These are phyloP conservation scores for Tanacetum coccineum DNA, from an alignment of 129 eudicot genomes.

Conservation along the genomic window DNA sequence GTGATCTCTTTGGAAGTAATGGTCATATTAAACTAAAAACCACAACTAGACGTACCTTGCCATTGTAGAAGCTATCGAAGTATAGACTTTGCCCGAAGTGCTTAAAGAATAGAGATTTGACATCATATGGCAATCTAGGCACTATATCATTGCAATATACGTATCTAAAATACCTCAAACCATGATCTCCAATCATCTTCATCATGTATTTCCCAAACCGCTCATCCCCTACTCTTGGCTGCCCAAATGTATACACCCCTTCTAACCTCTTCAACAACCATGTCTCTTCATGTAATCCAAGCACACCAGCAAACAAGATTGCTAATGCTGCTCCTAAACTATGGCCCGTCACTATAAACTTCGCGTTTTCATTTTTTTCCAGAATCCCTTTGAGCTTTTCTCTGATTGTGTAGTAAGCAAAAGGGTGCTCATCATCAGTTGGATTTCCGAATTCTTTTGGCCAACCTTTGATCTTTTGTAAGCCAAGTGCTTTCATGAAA, in stretches of 20 bases:
- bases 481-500: conserved; percentile 76
- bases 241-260: conserved; percentile 85
- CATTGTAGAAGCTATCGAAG: conserved; percentile 62
- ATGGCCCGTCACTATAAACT: conserved; percentile 68
- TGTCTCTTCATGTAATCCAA: conserved; percentile 57
- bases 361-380: conserved; percentile 38
- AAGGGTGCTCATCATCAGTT: conserved; percentile 25
- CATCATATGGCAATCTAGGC: conserved; percentile 79
- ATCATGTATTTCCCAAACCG: conserved; percentile 64
- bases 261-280: conserved; percentile 56
- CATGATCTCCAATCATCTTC: conserved; percentile 32
- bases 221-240: conserved; percentile 85
- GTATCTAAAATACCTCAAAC: conserved; percentile 57
- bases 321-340: conserved; percentile 89
- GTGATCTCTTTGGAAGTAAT: no score
- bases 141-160: conserved; percentile 71
- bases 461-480: conserved; percentile 55
- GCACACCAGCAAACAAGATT: conserved; percentile 44
- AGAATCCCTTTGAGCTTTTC: conserved; percentile 44
- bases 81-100: conserved; percentile 69
- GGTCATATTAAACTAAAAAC: no score
- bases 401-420: conserved; percentile 67
- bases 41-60: conserved; percentile 19
- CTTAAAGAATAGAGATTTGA: conserved; percentile 49
- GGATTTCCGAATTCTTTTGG: conserved; percentile 48